phyloP scores from a whole-genome alignment of 805 yeast genomes.

The Starmerella vitae region DNA sequence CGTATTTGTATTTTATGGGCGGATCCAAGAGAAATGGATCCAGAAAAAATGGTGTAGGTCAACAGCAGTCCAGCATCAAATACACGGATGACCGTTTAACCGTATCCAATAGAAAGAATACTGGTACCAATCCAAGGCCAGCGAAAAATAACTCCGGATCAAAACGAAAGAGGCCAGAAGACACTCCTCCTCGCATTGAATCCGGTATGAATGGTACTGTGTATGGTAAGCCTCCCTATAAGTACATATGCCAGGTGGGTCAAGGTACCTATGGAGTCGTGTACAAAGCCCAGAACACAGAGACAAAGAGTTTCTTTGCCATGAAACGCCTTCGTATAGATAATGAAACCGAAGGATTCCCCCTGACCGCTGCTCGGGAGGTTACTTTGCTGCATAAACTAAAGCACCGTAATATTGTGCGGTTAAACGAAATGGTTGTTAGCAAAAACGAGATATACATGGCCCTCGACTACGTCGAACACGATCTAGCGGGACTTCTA shows the following conservation, averaged over 20 bases:
- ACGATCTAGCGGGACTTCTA: slow-evolving; percentile 79
- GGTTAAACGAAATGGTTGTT: slow-evolving; percentile 79
- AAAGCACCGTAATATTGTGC: slow-evolving; percentile 69
- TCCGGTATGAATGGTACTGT: too few species aligned
- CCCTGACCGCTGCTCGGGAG: slow-evolving; percentile 89
- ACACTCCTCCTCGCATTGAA: too few species aligned
- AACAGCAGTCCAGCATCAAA: too few species aligned
- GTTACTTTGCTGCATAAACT: slow-evolving; percentile 72
- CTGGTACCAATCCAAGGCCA: too few species aligned
- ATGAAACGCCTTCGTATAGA: slow-evolving; percentile 74
- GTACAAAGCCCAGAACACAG: slow-evolving; percentile 63
- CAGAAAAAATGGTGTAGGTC: too few species aligned
- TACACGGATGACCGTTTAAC: too few species aligned
- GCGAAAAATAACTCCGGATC: too few species aligned
- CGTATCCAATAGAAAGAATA: too few species aligned
- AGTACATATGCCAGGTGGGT: slow-evolving; percentile 80
- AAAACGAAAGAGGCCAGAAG: too few species aligned
- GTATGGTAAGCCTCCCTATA: slow-evolving; percentile 32
- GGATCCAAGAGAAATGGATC: too few species aligned
- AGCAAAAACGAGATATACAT: slow-evolving; percentile 58
- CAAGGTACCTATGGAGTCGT: slow-evolving; percentile 98
- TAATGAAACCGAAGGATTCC: slow-evolving; percentile 84
- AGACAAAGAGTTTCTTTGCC: slow-evolving; percentile 67
- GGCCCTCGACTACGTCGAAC: slow-evolving; percentile 89
- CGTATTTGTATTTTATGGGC: too few species aligned